Evolutionary conservation across 164 flowering plant species (phyloP), one percentile per base, ranked within the genome.

Genomic region (Magnolia changhungtana): DNA sequence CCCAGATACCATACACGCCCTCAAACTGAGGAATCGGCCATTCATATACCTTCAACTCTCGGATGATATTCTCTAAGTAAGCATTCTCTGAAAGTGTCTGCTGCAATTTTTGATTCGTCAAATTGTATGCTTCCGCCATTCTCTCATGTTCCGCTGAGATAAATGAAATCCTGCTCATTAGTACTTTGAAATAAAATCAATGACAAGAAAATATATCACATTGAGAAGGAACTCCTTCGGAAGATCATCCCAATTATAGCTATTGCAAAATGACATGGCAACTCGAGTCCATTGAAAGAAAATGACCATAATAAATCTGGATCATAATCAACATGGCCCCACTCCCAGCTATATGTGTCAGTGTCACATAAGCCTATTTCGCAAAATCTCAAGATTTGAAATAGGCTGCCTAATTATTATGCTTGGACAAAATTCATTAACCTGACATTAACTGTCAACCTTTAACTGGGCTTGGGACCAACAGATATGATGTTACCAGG

Each of bases 101-200:
- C 80, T 86, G 96, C 84, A 96, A 78, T 73, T 91, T 96, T 77
- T 90, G 81, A 78, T 90, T 89, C 79, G 91, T 82, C 70, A 79
- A 24, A 69, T 91, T 84, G 82, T 94, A 92, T 16, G 96, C 91
- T 72, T 92, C 99, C 19, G 82, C 81, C 95, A 92, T 87, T 78
- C 89, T 86, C 76, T 92, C 97, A 82, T 96, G 95, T 75, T 94
- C 98, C 78, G 82, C 99, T 84, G 63, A 24, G 58, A 20, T 18
- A 66, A 63, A 52, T 13, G 11, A 81, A 72, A 66, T 50, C 10
- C 31, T 7, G 69, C 9, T 19, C 10, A 67, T 78, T 24, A 81
- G 52, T 49, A 59, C 29, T 68, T 8, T 1, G 24, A 18, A 16
- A 29, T 6, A 68, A 37, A 68, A 68, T 9, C 1, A 13, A 5